A percentile compares a stretch with the other conserved stretches of the same genome.
Conservation (phyloP, 176 grass and related monocot genomes). For the Eleusine coracana region DNA sequence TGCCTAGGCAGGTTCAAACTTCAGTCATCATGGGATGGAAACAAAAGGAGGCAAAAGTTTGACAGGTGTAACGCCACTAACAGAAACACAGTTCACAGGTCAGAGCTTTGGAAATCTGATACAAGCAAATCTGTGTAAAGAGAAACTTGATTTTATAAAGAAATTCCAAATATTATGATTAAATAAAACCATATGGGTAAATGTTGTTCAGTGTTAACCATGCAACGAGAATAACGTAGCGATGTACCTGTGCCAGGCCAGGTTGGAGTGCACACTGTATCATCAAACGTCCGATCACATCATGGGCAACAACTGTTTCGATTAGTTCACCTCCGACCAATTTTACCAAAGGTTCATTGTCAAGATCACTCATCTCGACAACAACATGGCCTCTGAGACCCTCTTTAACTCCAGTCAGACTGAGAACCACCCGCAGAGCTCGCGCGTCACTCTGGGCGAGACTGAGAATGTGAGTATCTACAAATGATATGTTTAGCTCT, state of each 20-base stretch:
- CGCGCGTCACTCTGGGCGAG: constrained; percentile 79
- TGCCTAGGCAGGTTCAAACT: constrained; percentile 14
- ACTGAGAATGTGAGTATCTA: constrained; percentile 38
- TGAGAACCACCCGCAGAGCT: constrained; percentile 88
- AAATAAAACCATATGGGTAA: background rate
- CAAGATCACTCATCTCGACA: constrained; percentile 98
- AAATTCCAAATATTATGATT: background rate
- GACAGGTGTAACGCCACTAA: background rate
- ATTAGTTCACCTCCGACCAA: constrained; percentile 92
- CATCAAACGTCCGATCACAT: constrained; percentile 99
- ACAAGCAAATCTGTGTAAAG: background rate
- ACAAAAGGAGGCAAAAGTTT: background rate
- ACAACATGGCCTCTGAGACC: constrained; percentile 92
- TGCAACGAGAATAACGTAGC: constrained; percentile 1
- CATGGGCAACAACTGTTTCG: constrained; percentile 98
- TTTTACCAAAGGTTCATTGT: constrained; percentile 99
- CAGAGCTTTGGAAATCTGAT: background rate
- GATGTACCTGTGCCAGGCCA: constrained; percentile 88
- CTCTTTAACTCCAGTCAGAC: constrained; percentile 96
- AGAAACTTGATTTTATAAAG: background rate
- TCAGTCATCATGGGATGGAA: background rate
- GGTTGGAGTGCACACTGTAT: constrained; percentile 99
- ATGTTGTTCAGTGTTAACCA: background rate
- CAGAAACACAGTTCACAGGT: background rate
- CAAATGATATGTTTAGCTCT: constrained; percentile 1